Conservation (phyloP, 2,329 filamentous ascomycete species). For the Alternaria arborescens region DNA sequence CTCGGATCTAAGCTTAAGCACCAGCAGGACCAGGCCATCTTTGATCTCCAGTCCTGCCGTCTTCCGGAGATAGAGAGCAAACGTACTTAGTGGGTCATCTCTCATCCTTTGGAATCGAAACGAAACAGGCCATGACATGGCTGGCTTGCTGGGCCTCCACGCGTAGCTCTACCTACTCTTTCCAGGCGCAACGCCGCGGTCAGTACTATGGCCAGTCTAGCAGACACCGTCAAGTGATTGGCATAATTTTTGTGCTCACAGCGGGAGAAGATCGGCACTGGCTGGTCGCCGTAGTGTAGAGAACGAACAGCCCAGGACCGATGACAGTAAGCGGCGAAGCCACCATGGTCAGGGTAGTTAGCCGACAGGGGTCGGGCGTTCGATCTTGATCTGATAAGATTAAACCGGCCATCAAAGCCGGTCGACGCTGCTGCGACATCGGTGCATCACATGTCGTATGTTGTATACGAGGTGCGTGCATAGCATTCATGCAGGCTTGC, state of each 20-base stretch:
- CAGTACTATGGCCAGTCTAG: conserved; percentile 17
- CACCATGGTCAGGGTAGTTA: conserved; percentile 11
- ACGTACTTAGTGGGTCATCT: conserved; percentile 7
- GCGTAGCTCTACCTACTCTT: conserved; percentile 18
- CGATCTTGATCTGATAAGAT: conserved; percentile 44
- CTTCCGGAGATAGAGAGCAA: conserved; percentile 13
- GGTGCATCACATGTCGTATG: conserved; percentile 15
- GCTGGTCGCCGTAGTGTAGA: conserved; percentile 16
- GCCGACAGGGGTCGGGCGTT: conserved; percentile 13
- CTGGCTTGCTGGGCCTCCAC: conserved; percentile 12
- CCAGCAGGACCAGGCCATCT: conserved; percentile 4
- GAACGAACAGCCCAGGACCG: conserved; percentile 9
- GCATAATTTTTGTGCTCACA: conserved; percentile 18
- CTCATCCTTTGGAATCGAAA: conserved; percentile 4
- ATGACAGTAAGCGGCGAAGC: conserved; percentile 24
- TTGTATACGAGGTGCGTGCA: conserved; percentile 3
- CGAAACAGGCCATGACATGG: conserved; percentile 14
- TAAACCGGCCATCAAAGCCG: neutral
- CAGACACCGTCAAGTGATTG: conserved; percentile 19
- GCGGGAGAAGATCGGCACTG: conserved; percentile 24
- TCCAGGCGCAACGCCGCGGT: conserved; percentile 26
- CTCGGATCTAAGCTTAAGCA: conserved; percentile 43
- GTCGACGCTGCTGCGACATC: conserved; percentile 20
- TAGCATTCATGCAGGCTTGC: conserved; percentile 5
- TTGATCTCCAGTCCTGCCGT: conserved; percentile 14